Evolutionary conservation across 75 land plant species (phyloP), one percentile per base, ranked within the genome.

Genomic region (Pinus taeda): DNA sequence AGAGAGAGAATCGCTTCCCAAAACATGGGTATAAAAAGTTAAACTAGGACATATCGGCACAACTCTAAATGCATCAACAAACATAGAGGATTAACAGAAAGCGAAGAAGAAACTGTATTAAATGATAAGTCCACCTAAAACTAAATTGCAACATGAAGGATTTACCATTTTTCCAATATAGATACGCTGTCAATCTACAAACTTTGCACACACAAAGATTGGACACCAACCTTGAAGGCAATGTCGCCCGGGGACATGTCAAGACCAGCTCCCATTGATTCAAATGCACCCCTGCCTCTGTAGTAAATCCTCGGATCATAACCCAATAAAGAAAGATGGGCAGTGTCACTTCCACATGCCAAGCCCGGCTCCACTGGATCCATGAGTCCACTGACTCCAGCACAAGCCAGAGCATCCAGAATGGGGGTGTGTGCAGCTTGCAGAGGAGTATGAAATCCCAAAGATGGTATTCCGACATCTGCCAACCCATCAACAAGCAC

Each of bases 161-260:
- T 49, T 49, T 49, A 49, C 9, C 53, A 49, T 8, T 49, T 49
- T 49, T 49, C 11, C 53, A 49, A 49, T 49, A 49, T 49, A 49
- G 53, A 49, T 49, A 49, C 2, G 53, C 53, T 49, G 53, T 49
- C 53, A 49, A 49, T 49, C 53, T 49, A 49, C 53, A 49, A 67
- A 67, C 39, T 4, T 17, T 20, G 3, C 6, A 33, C n/a, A n/a
- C 26, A 56, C 74, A 71, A 9, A 39, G 73, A 72, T 60, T 9
- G 24, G 60, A 62, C 6, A 74, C 64, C 57, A 22, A 96, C 99
- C 92, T 97, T 97, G 83, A 97, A 97, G 39, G 99, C 99, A 79
- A 97, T 97, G 79, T 97, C 99, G 45, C 99, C 99, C 37, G 99
- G 99, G 33, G 98, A 89, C 99, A 97, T 97, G 30, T 93, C 99